Evolutionary conservation across 352 stramenopile genomes (phyloP).

Genomic region (Phytopythium sindhum): DNA sequence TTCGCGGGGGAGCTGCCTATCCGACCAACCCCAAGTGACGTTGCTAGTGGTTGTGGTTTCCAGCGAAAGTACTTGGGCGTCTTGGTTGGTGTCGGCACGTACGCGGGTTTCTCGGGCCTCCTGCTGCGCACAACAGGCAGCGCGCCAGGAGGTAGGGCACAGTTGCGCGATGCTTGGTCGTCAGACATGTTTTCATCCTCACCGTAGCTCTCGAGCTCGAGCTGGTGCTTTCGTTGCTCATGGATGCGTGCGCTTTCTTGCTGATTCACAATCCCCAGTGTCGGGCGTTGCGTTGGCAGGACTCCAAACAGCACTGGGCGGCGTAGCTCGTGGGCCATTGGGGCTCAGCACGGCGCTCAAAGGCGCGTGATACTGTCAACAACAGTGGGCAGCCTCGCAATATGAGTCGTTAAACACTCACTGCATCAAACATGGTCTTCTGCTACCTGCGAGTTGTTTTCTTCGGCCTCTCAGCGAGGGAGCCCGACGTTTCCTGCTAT

Average conservation of each 20-base stretch:
- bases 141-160: constrained; percentile 30
- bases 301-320: constrained; percentile 57
- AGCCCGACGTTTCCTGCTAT: background rate
- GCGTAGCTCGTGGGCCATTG: constrained; percentile 54
- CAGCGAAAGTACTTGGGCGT: constrained; percentile 67
- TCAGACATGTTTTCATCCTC: constrained; percentile 13
- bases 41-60: constrained; percentile 27
- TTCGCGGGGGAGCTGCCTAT: background rate
- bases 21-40: background rate
- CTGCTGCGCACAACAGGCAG: constrained; percentile 51
- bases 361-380: background rate
- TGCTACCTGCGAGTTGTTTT: background rate
- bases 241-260: constrained; percentile 29
- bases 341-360: background rate
- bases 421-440: background rate
- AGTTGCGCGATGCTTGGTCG: background rate
- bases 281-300: constrained; percentile 28
- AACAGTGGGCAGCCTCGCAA: background rate
- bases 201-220: constrained; percentile 8
- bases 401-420: background rate
- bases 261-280: constrained; percentile 48
- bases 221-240: constrained; percentile 23
- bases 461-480: background rate
- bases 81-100: constrained; percentile 36
- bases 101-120: constrained; percentile 30